These are phyloP conservation scores for Hypoxylon trugodes DNA, from an alignment of 495 filamentous ascomycete species.

Conservation along the genomic window DNA sequence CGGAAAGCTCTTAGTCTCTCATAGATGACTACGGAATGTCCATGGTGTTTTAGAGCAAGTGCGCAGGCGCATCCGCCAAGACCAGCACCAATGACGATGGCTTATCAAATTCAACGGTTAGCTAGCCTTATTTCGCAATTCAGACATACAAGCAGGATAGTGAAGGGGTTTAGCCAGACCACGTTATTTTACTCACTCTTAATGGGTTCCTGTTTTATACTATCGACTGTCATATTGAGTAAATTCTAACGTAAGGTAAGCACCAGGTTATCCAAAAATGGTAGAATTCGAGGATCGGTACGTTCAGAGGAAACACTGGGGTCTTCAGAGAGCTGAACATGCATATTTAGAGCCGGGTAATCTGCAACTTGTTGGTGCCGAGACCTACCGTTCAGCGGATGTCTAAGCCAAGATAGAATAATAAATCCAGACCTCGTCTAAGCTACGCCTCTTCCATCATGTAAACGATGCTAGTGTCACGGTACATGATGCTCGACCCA, in stretches of 20 bases:
- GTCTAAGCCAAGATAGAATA: conserved; percentile 1
- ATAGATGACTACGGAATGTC: conserved; percentile 58
- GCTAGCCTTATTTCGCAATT: background rate
- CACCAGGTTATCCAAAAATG: background rate
- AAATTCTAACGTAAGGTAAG: background rate
- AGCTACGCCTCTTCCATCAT: conserved; percentile 16
- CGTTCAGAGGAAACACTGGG: background rate
- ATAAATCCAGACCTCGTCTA: background rate
- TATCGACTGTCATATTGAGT: conserved; percentile 20
- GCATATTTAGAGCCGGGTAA: conserved; percentile 19
- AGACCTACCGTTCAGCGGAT: conserved; percentile 13
- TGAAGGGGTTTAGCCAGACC: background rate
- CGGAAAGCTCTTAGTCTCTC: conserved; percentile 60
- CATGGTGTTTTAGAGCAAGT: conserved; percentile 60
- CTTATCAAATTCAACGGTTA: conserved; percentile 39
- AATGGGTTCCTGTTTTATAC: conserved; percentile 28
- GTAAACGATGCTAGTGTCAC: conserved; percentile 6
- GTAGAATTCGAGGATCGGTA: conserved; percentile 1
- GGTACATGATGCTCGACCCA: conserved; percentile 17
- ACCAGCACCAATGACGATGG: conserved; percentile 62
- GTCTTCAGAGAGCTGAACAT: background rate
- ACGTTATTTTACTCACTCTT: conserved; percentile 25
- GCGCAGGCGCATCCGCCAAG: conserved; percentile 64
- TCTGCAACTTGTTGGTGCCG: background rate
- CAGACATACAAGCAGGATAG: background rate